Base-by-base conservation (phyloP, 2,329 filamentous ascomycete genomes). In the Canariomyces notabilis region DNA sequence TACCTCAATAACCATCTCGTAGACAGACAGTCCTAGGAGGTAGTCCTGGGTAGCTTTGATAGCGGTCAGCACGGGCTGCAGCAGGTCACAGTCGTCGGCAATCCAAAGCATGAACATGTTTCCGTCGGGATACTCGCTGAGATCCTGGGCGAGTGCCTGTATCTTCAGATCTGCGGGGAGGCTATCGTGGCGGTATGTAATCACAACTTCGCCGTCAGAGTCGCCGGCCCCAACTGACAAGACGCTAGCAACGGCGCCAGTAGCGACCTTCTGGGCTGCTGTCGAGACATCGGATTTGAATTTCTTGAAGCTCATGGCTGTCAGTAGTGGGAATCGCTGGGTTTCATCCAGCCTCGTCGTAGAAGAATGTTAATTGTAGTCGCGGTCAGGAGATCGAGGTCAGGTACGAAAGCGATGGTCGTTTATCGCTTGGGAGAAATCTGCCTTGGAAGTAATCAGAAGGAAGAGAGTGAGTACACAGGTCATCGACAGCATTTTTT, bases 151-250 rank as follows among this genome's bases (percentile, higher is more conserved):
- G 5, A 71, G 56, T 5, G 68, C 60, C 15, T 62, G 68, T 6
- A 76, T 61, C 18, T 64, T 55, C 4, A 75, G 47, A 14, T 61
- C 51, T 3, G 41, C 16, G 1, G 49, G 32, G 2, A 67, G 46
- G 6, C 40, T 35, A 2, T 58, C 37, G 43, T 67, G 61, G 8
- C 44, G 51, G 50, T 70, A 86, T 4, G 65, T 70, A 61, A 91
- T 85, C 12, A 74, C 74, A 46, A 94, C 72, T 46, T 86, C 80
- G 41, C 85, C 87, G 62, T 91, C 85, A 23, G 85, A 83, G 5
- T 82, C 79, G 14, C 85, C 85, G 29, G 70, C 68, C 26, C 67
- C 66, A 19, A 95, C 67, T 26, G 71, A 60, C 38, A 66, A 66
- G 38, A 93, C 69, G 39, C 73, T 66, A 1, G 67, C 52, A 37